A percentile compares a stretch with the other conserved stretches of the same genome.
Conservation (phyloP, 2,329 filamentous ascomycete genomes). For the Seiridium unicorne region DNA sequence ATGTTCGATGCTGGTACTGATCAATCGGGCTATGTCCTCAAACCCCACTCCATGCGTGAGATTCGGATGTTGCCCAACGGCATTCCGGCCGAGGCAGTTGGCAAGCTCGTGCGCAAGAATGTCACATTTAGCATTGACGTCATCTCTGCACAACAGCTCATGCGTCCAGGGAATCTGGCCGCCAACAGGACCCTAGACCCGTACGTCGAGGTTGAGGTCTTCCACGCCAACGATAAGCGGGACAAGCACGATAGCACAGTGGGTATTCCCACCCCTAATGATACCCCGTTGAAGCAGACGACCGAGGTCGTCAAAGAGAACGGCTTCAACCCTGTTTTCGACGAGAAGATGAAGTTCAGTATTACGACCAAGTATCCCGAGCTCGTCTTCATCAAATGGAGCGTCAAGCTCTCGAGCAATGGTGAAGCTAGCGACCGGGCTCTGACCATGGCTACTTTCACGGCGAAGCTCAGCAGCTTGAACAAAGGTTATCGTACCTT, state of each 20-base stretch:
- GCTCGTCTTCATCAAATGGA: conserved; percentile 90
- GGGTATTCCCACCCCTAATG: conserved; percentile 40
- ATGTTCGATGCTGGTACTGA: conserved; percentile 94
- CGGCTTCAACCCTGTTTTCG: conserved; percentile 89
- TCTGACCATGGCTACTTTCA: conserved; percentile 79
- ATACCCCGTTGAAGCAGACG: conserved; percentile 70
- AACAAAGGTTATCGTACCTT: conserved; percentile 92
- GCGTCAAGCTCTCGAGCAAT: conserved; percentile 82
- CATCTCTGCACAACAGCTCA: conserved; percentile 92
- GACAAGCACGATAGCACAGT: conserved; percentile 78
- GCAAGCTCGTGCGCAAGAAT: conserved; percentile 75
- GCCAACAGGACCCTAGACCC: conserved; percentile 78
- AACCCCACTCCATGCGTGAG: conserved; percentile 80
- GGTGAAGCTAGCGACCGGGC: conserved; percentile 65
- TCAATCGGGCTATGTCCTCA: conserved; percentile 87
- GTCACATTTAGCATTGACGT: conserved; percentile 85
- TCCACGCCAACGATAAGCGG: conserved; percentile 88
- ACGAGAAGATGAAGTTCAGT: conserved; percentile 74
- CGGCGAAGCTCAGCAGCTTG: conserved; percentile 84
- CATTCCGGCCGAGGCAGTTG: conserved; percentile 49
- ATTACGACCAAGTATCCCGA: conserved; percentile 93
- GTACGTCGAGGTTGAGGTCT: conserved; percentile 92
- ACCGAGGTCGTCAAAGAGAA: conserved; percentile 83
- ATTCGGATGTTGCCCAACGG: conserved; percentile 59
- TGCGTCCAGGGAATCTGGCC: conserved; percentile 73